These are phyloP conservation scores for Penicillium tannophilum DNA, from an alignment of 495 filamentous ascomycete genomes.

Conservation along the genomic window DNA sequence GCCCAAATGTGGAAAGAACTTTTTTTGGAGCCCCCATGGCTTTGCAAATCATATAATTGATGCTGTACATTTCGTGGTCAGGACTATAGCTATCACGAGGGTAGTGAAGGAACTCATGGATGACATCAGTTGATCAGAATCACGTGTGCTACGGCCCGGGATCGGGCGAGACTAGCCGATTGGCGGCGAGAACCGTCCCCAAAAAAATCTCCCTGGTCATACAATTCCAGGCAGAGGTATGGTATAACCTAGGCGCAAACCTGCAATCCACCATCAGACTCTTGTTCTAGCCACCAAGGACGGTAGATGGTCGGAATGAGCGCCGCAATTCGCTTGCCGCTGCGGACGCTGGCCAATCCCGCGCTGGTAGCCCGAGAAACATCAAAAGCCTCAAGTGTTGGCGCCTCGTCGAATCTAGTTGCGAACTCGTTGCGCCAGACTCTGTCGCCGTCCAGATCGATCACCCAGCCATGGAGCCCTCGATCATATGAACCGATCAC, in stretches of 20 bases:
- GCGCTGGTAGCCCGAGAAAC: constrained; percentile 30
- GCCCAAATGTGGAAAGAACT: too few relatives aligned
- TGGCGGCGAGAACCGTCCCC: constrained; percentile 29
- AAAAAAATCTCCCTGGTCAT: constrained; percentile 31
- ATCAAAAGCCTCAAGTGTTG: constrained; percentile 26
- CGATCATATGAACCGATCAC: neutral
- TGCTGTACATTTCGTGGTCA: too few relatives aligned
- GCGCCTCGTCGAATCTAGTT: constrained; percentile 11
- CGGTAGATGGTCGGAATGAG: constrained; percentile 38
- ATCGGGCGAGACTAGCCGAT: constrained; percentile 26
- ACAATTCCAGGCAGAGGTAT: constrained; percentile 18
- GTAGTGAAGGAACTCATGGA: neutral
- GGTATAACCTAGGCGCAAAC: constrained; percentile 14
- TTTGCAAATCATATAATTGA: too few relatives aligned
- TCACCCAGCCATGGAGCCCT: constrained; percentile 3
- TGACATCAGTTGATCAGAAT: constrained; percentile 18
- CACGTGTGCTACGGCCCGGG: constrained; percentile 21
- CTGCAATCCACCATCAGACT: neutral
- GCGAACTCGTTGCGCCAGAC: constrained; percentile 10
- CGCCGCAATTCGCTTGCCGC: constrained; percentile 38
- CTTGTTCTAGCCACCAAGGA: constrained; percentile 9
- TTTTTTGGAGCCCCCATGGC: too few relatives aligned
- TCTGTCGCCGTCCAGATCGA: constrained; percentile 3
- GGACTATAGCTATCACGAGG: too few relatives aligned
- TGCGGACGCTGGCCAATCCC: constrained; percentile 43